Conservation (phyloP, 352 stramenopile genomes). For the Pythium phragmiticola region DNA sequence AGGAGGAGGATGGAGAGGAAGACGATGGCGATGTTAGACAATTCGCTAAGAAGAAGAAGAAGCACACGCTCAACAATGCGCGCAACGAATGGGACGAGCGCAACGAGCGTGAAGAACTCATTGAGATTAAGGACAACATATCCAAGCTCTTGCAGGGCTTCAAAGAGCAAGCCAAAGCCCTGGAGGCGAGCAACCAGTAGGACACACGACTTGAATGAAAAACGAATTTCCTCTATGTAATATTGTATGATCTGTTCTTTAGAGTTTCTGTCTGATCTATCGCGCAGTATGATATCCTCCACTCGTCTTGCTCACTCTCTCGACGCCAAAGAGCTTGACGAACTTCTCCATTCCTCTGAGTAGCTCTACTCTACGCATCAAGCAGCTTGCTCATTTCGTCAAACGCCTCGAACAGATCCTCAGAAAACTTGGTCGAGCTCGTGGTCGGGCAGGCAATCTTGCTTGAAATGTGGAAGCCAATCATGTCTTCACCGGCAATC, state of each 20-base stretch:
- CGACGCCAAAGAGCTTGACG: not conserved
- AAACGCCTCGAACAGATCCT: conserved; percentile 78
- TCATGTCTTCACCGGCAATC: conserved; percentile 83
- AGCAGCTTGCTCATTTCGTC: conserved; percentile 69
- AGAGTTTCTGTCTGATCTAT: no score
- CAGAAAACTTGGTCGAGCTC: conserved; percentile 77
- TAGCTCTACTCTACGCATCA: conserved; percentile 14
- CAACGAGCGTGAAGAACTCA: conserved; percentile 56
- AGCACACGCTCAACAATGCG: conserved; percentile 13
- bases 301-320: not conserved
- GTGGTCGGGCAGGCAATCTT: conserved; percentile 77
- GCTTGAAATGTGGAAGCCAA: conserved; percentile 92
- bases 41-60: not conserved
- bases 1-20: conserved; percentile 41
- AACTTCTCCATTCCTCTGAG: not conserved
- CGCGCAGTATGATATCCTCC: no score
- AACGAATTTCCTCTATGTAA: not conserved
- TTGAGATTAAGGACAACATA: conserved; percentile 66
- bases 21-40: conserved; percentile 23
- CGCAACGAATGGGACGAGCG: conserved; percentile 53
- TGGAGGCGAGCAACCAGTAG: conserved; percentile 33
- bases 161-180: conserved; percentile 51
- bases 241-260: not conserved
- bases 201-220: not conserved
- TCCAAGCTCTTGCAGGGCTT: conserved; percentile 57